A percentile compares a stretch with the other conserved stretches of the same genome.
Conservation (phyloP, 1,139 yeast genomes). For the Geotrichum macrosporum region DNA sequence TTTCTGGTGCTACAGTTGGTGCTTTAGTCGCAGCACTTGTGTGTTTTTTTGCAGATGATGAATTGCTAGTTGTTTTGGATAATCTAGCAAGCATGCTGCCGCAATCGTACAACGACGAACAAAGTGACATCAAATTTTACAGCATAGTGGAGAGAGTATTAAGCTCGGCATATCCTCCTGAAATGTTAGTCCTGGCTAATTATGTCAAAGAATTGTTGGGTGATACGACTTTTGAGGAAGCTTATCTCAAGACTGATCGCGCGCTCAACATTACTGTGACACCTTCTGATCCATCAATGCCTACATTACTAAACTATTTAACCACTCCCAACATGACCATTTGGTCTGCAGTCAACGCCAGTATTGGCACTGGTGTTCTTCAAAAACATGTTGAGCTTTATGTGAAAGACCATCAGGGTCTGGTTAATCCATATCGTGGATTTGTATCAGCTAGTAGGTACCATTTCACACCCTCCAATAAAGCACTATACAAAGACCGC, state of each 20-base stretch:
- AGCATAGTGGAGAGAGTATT: constrained; percentile 37
- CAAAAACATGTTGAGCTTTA: constrained; percentile 54
- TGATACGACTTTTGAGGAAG: constrained; percentile 87
- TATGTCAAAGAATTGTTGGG: constrained; percentile 77
- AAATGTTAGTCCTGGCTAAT: constrained; percentile 69
- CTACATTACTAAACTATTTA: constrained; percentile 74
- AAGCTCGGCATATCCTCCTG: constrained; percentile 78
- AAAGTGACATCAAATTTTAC: constrained; percentile 29
- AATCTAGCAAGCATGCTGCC: constrained; percentile 44
- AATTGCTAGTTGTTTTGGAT: constrained; percentile 41
- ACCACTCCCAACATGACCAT: constrained; percentile 89
- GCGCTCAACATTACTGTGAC: constrained; percentile 80
- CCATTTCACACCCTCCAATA: constrained; percentile 41
- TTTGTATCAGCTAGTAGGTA: constrained; percentile 16
- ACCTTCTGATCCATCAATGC: constrained; percentile 50
- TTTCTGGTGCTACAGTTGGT: constrained; percentile 94
- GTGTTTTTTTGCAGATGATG: constrained; percentile 60
- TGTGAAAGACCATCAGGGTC: constrained; percentile 54
- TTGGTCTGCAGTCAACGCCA: constrained; percentile 70
- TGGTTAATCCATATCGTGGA: constrained; percentile 27
- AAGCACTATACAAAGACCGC: constrained; percentile 37
- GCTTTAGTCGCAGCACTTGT: constrained; percentile 87
- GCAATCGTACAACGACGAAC: constrained; percentile 39
- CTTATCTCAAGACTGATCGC: constrained; percentile 72
- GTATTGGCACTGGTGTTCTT: constrained; percentile 65